Evolutionary conservation across 2,329 filamentous ascomycete genomes (phyloP), one percentile per base, ranked within the genome.

Genomic region (Cladosporium sphaerospermum): DNA sequence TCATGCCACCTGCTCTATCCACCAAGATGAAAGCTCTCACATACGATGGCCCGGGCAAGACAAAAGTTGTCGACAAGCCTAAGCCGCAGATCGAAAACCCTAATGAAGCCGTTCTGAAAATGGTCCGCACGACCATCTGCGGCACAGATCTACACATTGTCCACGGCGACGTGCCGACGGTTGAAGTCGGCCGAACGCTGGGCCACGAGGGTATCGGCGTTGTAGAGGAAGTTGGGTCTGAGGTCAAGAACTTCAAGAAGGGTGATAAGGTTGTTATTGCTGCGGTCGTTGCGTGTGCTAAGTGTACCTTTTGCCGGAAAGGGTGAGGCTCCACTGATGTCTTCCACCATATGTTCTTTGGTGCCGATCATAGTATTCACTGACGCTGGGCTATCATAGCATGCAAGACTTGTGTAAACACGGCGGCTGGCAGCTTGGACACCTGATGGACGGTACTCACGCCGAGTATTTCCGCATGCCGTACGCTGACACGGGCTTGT

Each of bases 401-500:
- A 78, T 81, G 73, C 69, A 70, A 54, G 76, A 75, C 28, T 77
- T 79, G 57, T 82, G 79, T 63, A 68, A 68, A 7, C 75, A 72
- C 10, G 78, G 77, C 23, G 78, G 79, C 3, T 82, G 79, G 79
- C 70, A 74, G 4, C 67, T 82, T 2, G 79, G 79, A 16, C 76
- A 82, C 59, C 69, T 67, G 0, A 71, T 75, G 16, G 75, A 80
- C 57, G 78, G 78, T 42, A 80, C 76, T 0, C 78, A 81, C 60
- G 79, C 78, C n/a, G 78, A 81, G 60, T 80, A 75, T 56, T 77
- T 80, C 36, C 70, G 77, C 16, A 73, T 80, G 41, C 76, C 75
- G 1, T 73, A 76, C 60, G 78, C 77, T 0, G 72, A 75, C 52
- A 71, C 70, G 7, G 77, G 73, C 8, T 68, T 81, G 7, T 73